These are phyloP conservation scores for Candida yuanshanica DNA, from an alignment of 805 yeast species.

Conservation along the genomic window DNA sequence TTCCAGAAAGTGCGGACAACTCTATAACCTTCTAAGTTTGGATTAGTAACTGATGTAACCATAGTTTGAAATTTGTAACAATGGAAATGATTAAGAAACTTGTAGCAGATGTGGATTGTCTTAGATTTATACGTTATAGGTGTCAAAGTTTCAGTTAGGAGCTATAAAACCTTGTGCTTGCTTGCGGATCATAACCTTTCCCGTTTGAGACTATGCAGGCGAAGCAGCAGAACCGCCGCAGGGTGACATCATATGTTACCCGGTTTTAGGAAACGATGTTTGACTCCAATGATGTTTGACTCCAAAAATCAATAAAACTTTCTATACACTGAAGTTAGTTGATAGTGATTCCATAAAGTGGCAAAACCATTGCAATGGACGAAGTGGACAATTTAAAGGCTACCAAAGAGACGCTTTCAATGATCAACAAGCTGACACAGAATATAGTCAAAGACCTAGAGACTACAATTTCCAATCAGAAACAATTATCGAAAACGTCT, in stretches of 20 bases:
- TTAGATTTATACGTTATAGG: not conserved
- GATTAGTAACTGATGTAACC: slow-evolving; percentile 14
- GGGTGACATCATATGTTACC: no score
- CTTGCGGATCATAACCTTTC: slow-evolving; percentile 1
- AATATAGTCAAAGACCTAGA: slow-evolving; percentile 6
- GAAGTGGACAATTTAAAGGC: slow-evolving; percentile 4
- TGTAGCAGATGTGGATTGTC: not conserved
- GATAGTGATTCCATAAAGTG: no score
- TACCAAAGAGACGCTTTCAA: slow-evolving; percentile 8
- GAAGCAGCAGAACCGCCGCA: no score
- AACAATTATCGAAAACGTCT: not conserved
- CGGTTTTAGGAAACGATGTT: no score
- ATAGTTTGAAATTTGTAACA: not conserved
- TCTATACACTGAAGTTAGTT: no score
- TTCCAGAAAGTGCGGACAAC: slow-evolving; percentile 18
- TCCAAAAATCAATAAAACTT: no score
- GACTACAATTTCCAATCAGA: slow-evolving; percentile 2
- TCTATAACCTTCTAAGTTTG: slow-evolving; percentile 22
- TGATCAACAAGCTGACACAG: slow-evolving; percentile 5
- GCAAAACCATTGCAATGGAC: not conserved
- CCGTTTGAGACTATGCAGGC: not conserved
- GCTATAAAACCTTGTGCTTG: no score
- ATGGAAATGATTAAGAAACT: not conserved
- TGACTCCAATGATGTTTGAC: no score
- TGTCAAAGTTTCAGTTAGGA: no score